A percentile compares a stretch with the other conserved stretches of the same genome.
These are phyloP conservation scores for Epichloe sibirici DNA, from an alignment of 2,329 filamentous ascomycete genomes.

Conservation along the genomic window DNA sequence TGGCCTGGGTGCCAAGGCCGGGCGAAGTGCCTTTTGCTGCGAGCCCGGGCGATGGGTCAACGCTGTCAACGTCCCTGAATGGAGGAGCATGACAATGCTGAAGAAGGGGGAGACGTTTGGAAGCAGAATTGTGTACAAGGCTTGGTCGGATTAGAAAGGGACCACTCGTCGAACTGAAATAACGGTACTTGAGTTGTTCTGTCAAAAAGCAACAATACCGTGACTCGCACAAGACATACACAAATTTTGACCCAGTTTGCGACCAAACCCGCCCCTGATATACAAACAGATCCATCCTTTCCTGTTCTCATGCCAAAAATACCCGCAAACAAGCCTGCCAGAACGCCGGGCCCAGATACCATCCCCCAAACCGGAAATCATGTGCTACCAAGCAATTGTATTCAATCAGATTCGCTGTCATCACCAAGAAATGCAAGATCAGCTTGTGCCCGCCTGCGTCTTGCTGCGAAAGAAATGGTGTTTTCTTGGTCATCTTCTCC, in stretches of 20 bases:
- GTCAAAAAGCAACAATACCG: not conserved
- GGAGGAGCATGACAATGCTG: constrained; percentile 66
- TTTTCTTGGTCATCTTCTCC: constrained; percentile 20
- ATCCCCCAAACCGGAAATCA: not conserved
- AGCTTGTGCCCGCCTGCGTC: constrained; percentile 34
- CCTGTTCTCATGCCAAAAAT: not conserved
- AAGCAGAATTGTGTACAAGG: constrained; percentile 68
- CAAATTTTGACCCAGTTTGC: not conserved
- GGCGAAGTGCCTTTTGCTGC: constrained; percentile 74
- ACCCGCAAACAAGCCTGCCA: not conserved
- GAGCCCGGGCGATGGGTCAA: constrained; percentile 90
- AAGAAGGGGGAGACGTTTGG: constrained; percentile 81
- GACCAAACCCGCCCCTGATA: not conserved
- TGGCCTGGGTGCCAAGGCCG: constrained; percentile 49
- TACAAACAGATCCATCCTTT: not conserved
- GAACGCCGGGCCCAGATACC: not conserved
- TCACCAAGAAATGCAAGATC: constrained; percentile 56
- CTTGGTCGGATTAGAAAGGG: constrained; percentile 53
- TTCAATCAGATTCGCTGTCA: constrained; percentile 52
- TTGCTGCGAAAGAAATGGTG: constrained; percentile 27
- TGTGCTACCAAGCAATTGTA: not conserved
- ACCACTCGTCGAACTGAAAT: too few relatives aligned
- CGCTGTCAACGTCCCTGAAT: constrained; percentile 68
- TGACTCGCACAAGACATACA: not conserved
- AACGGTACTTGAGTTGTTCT: not conserved